These are phyloP conservation scores for Lecanicillium sp. DNA, from an alignment of 2,329 filamentous ascomycete species.

Conservation along the genomic window DNA sequence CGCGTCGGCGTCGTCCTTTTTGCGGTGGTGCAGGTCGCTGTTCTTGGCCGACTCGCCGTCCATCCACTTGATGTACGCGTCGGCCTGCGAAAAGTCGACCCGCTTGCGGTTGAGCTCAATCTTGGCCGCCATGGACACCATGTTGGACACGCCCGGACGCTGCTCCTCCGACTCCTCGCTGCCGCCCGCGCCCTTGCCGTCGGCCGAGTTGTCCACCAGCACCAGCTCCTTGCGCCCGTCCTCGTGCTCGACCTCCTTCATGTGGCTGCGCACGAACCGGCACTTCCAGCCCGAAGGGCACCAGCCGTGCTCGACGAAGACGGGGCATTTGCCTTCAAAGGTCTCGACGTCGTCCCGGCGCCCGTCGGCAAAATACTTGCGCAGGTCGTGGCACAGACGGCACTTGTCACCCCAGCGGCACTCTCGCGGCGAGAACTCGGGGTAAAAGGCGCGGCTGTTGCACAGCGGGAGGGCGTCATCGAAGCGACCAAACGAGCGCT, in stretches of 20 bases:
- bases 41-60: slow-evolving; percentile 48
- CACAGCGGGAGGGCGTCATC: slow-evolving; percentile 73
- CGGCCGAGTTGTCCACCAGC: slow-evolving; percentile 42
- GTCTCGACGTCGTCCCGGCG: slow-evolving; percentile 73
- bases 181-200: slow-evolving; percentile 19
- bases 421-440: slow-evolving; percentile 73
- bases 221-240: slow-evolving; percentile 81
- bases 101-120: slow-evolving; percentile 68
- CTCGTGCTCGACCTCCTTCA: slow-evolving; percentile 65
- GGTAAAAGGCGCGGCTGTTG: slow-evolving; percentile 58
- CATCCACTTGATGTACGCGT: slow-evolving; percentile 71
- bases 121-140: slow-evolving; percentile 63
- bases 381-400: slow-evolving; percentile 73
- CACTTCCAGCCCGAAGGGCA: slow-evolving; percentile 92
- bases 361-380: slow-evolving; percentile 75
- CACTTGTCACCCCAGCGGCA: slow-evolving; percentile 78
- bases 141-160: slow-evolving; percentile 65
- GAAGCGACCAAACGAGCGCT: slow-evolving; percentile 72
- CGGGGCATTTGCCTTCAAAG: slow-evolving; percentile 71
- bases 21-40: slow-evolving; percentile 31
- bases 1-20: slow-evolving; percentile 33
- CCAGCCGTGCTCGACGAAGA: slow-evolving; percentile 67
- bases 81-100: slow-evolving; percentile 62
- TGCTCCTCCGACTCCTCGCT: slow-evolving; percentile 38
- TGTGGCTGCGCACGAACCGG: slow-evolving; percentile 82